Conservation (phyloP, 2,329 filamentous ascomycete genomes). For the Fusarium agapanthi region DNA sequence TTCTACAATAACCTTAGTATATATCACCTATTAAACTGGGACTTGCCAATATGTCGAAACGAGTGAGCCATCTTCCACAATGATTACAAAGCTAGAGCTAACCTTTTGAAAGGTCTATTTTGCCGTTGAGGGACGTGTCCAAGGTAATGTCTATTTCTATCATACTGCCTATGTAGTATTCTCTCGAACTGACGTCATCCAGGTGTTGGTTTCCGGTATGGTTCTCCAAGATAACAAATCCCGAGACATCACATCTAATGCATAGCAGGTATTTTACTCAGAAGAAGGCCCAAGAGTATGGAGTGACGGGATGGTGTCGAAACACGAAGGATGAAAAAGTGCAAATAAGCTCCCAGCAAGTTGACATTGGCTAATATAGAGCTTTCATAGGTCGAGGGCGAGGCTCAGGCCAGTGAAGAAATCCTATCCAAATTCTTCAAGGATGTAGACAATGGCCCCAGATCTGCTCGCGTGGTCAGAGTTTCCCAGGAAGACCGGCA, state of each 20-base stretch:
- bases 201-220: constrained; percentile 67
- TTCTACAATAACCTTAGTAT: background rate
- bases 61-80: constrained; percentile 39
- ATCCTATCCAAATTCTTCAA: constrained; percentile 75
- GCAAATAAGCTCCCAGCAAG: background rate
- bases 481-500: constrained; percentile 75
- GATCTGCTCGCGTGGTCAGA: constrained; percentile 75
- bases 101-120: constrained; percentile 63
- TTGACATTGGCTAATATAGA: background rate
- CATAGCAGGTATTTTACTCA: constrained; percentile 61
- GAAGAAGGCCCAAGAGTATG: constrained; percentile 59
- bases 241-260: constrained; percentile 5
- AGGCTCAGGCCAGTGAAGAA: constrained; percentile 79
- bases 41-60: constrained; percentile 44
- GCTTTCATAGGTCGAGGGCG: constrained; percentile 78
- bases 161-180: background rate
- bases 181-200: constrained; percentile 40
- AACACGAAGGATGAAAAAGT: constrained; percentile 67
- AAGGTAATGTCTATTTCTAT: constrained; percentile 61
- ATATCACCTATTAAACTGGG: background rate
- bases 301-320: constrained; percentile 68
- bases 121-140: constrained; percentile 73
- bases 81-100: background rate
- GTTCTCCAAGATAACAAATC: background rate
- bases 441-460: constrained; percentile 78